These are phyloP conservation scores for Exophiala viscosa DNA, from an alignment of 2,329 filamentous ascomycete species.

Conservation along the genomic window DNA sequence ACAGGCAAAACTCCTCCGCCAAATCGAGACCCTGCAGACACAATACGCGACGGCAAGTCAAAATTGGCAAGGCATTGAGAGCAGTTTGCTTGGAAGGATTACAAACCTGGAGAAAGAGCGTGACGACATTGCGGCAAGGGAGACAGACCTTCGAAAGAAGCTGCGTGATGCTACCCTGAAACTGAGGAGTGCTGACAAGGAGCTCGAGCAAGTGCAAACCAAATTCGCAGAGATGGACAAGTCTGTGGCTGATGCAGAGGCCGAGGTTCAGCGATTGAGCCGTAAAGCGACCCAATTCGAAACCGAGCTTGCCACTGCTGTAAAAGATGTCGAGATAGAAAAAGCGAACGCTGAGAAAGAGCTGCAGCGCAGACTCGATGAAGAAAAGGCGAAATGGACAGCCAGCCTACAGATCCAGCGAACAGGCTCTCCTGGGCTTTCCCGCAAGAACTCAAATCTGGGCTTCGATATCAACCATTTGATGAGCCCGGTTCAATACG, in stretches of 20 bases:
- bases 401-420: slow-evolving; percentile 40
- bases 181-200: slow-evolving; percentile 70
- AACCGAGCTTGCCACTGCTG: slow-evolving; percentile 58
- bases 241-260: slow-evolving; percentile 60
- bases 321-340: slow-evolving; percentile 56
- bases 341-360: slow-evolving; percentile 58
- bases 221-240: slow-evolving; percentile 45
- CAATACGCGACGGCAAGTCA: slow-evolving; percentile 92
- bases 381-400: slow-evolving; percentile 60
- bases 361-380: slow-evolving; percentile 57
- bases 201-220: slow-evolving; percentile 64
- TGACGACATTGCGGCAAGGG: slow-evolving; percentile 77
- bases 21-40: slow-evolving; percentile 91
- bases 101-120: slow-evolving; percentile 81
- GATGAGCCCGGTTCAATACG: slow-evolving; percentile 31
- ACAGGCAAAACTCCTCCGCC: slow-evolving; percentile 83
- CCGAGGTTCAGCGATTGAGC: slow-evolving; percentile 52
- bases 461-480: slow-evolving; percentile 38
- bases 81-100: slow-evolving; percentile 73
- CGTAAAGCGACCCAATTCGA: slow-evolving; percentile 50
- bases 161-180: slow-evolving; percentile 75
- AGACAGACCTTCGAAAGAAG: slow-evolving; percentile 84
- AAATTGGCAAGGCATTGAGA: slow-evolving; percentile 96
- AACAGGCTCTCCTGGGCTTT: slow-evolving; percentile 41
- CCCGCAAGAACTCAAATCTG: slow-evolving; percentile 34